Evolutionary conservation across 2,329 filamentous ascomycete genomes (phyloP).

Genomic region (Zelopaecilomyces penicillatus): DNA sequence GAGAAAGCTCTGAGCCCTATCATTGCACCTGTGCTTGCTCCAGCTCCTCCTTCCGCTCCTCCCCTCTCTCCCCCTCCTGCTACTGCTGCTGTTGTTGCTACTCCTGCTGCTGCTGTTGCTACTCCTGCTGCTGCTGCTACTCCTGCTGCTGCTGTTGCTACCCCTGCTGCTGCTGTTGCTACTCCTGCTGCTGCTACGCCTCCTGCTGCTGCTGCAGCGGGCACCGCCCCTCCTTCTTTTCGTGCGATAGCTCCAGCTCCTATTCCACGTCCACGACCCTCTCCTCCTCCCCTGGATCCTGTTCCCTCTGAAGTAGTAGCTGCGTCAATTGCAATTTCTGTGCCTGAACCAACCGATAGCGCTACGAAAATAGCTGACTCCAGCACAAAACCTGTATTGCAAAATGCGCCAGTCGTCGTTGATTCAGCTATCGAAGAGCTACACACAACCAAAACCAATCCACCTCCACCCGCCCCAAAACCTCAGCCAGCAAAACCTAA

Average conservation of each 20-base stretch:
- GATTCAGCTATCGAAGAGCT: no score
- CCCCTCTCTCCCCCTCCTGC: background rate
- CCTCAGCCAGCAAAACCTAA: conserved; percentile 10
- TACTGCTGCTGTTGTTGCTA: background rate
- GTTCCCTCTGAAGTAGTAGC: no score
- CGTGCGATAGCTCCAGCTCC: background rate
- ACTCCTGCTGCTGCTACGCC: conserved; percentile 1
- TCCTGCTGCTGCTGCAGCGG: background rate
- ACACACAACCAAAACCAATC: background rate
- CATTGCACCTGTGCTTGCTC: background rate
- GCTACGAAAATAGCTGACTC: no score
- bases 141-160: background rate
- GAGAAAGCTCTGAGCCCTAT: conserved; percentile 24
- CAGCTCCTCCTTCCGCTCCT: conserved; percentile 3
- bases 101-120: background rate
- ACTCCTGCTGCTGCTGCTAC: background rate
- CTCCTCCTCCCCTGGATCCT: no score
- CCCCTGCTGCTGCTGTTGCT: conserved; percentile 1
- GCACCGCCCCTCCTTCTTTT: background rate
- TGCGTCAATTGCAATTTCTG: no score
- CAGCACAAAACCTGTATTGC: no score
- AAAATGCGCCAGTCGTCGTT: no score
- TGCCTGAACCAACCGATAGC: no score
- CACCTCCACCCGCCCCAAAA: conserved; percentile 1
- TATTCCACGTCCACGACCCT: background rate